A percentile compares a stretch with the other conserved stretches of the same genome.
Evolutionary conservation across 2,329 filamentous ascomycete species (phyloP).

Genomic region (Calonectria henricotiae): DNA sequence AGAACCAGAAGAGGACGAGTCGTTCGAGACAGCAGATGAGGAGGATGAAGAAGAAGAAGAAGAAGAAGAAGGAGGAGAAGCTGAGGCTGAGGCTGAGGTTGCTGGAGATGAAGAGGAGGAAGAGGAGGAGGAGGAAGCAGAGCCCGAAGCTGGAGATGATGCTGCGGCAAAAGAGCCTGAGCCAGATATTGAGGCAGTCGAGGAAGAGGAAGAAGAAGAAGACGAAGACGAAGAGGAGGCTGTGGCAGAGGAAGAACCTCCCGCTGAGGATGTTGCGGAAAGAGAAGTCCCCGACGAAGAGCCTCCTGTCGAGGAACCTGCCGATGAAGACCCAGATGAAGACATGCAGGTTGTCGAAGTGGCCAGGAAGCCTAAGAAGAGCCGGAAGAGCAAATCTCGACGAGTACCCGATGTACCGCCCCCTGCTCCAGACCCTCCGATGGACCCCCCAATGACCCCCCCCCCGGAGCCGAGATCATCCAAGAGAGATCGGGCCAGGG

Average conservation of each 20-base stretch:
- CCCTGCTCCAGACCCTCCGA: constrained; percentile 64
- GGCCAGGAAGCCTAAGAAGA: constrained; percentile 64
- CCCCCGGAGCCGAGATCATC: constrained; percentile 72
- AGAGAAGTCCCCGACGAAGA: constrained; percentile 39
- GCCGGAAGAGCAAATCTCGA: constrained; percentile 61
- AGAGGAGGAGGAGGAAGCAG: constrained; percentile 31
- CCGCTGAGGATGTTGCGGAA: constrained; percentile 43
- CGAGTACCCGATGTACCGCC: constrained; percentile 58
- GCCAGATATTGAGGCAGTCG: neutral
- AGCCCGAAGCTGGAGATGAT: constrained; percentile 50
- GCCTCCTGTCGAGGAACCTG: constrained; percentile 31
- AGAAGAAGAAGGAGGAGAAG: neutral
- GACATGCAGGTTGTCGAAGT: constrained; percentile 69
- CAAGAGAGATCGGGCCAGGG: constrained; percentile 84
- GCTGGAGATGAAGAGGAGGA: constrained; percentile 41
- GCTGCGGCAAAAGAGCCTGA: constrained; percentile 31
- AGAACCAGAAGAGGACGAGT: constrained; percentile 34
- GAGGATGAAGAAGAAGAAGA: constrained; percentile 50
- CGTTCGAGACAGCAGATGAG: constrained; percentile 36
- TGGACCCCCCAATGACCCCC: constrained; percentile 58
- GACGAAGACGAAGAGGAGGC: constrained; percentile 38
- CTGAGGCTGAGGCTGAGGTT: neutral
- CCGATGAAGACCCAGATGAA: constrained; percentile 55
- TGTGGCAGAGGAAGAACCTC: constrained; percentile 47
- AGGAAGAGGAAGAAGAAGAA: constrained; percentile 24